These are phyloP conservation scores for Thermoascus crustaceus DNA, from an alignment of 2,329 filamentous ascomycete genomes.

Conservation along the genomic window DNA sequence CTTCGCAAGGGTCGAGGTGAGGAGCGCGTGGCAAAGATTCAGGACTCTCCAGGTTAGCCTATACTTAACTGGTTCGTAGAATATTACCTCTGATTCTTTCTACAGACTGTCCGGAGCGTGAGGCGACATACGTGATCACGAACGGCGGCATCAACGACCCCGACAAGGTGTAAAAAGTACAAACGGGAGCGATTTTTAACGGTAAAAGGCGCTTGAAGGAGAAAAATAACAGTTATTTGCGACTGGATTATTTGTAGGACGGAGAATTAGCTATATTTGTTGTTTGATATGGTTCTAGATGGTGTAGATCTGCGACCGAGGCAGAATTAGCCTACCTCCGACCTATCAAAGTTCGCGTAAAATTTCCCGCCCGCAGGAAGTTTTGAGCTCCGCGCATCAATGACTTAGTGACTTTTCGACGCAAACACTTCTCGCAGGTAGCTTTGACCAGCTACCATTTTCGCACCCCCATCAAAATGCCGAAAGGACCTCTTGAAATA, in stretches of 20 bases:
- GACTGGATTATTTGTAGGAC: not conserved
- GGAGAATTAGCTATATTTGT: not conserved
- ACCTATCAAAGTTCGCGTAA: slow-evolving; percentile 10
- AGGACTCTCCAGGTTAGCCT: slow-evolving; percentile 54
- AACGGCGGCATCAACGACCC: slow-evolving; percentile 61
- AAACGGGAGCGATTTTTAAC: not conserved
- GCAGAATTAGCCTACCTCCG: slow-evolving; percentile 9
- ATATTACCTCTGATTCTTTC: too few relatives aligned
- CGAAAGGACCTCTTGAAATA: slow-evolving; percentile 33
- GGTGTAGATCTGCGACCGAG: too few relatives aligned
- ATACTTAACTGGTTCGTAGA: not conserved
- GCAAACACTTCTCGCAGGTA: not conserved
- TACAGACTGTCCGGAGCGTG: slow-evolving; percentile 57
- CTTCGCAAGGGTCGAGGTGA: slow-evolving; percentile 62
- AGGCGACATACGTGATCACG: slow-evolving; percentile 63
- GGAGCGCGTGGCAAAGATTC: slow-evolving; percentile 61
- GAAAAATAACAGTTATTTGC: not conserved
- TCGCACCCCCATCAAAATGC: slow-evolving; percentile 22
- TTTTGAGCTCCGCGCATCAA: slow-evolving; percentile 5
- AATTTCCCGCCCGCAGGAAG: slow-evolving; percentile 12
- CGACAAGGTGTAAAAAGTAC: slow-evolving; percentile 43
- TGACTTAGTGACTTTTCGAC: slow-evolving; percentile 4
- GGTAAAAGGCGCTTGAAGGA: not conserved
- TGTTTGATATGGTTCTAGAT: not conserved
- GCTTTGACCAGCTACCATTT: slow-evolving; percentile 3